Conservation (phyloP, 345 rosid species). For the Psidium friedrichsthalianum region DNA sequence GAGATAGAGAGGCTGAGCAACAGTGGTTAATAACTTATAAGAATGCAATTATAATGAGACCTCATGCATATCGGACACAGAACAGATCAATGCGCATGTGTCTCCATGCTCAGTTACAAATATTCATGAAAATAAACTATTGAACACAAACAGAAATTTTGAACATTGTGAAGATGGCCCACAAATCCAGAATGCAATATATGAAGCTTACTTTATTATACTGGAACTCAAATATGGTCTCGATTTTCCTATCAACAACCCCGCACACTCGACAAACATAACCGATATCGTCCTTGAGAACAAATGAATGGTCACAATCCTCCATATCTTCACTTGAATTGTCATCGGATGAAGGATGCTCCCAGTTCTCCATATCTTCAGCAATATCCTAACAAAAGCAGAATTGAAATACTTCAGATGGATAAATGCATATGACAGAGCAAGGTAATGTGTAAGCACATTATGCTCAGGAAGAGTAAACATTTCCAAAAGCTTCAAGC, state of each 20-base stretch:
- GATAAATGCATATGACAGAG: background rate
- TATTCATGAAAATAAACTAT: background rate
- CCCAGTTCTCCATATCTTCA: slow-evolving; percentile 5
- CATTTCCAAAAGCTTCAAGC: background rate
- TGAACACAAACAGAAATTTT: background rate
- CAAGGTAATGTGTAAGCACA: background rate
- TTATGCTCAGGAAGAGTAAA: background rate
- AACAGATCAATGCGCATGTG: background rate
- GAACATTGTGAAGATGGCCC: background rate
- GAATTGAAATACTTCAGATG: background rate
- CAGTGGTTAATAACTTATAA: background rate
- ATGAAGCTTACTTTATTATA: slow-evolving; percentile 48
- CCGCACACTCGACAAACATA: slow-evolving; percentile 89
- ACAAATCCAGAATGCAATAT: background rate
- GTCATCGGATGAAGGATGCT: slow-evolving; percentile 27
- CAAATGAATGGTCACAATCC: slow-evolving; percentile 68
- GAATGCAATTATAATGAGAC: background rate
- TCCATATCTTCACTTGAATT: background rate
- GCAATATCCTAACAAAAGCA: slow-evolving; percentile 28
- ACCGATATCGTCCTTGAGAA: slow-evolving; percentile 84
- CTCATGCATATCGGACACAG: background rate
- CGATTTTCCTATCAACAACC: slow-evolving; percentile 57
- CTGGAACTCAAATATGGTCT: slow-evolving; percentile 69
- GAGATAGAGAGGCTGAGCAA: background rate
- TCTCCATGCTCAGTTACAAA: background rate